These are phyloP conservation scores for Hibiscus syriacus DNA, from an alignment of 345 rosid species.

Conservation along the genomic window DNA sequence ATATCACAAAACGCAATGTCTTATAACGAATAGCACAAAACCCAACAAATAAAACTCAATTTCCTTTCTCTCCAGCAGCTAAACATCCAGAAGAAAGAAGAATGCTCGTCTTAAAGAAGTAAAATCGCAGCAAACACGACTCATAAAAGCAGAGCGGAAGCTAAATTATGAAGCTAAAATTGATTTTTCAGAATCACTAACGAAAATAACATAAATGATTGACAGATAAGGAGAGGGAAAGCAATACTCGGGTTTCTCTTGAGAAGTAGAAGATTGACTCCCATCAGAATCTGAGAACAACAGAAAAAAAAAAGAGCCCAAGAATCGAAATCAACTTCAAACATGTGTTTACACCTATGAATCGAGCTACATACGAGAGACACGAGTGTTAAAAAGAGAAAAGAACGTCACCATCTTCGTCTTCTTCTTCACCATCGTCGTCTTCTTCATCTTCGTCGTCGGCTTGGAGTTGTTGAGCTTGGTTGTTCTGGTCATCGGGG, in stretches of 20 bases:
- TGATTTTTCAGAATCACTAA: not conserved
- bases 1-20: constrained; percentile 12
- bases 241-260: constrained; percentile 61
- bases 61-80: not conserved
- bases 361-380: not conserved
- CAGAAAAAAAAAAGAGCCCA: constrained; percentile 1
- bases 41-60: constrained; percentile 6
- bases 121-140: constrained; percentile 14
- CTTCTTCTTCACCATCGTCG: constrained; percentile 22
- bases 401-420: constrained; percentile 21
- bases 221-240: not conserved
- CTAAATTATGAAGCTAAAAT: constrained; percentile 5
- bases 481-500: constrained; percentile 24
- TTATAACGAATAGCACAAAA: not conserved
- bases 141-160: not conserved
- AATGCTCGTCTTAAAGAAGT: not conserved
- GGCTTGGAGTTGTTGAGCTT: constrained; percentile 12
- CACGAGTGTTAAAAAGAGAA: not conserved
- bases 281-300: constrained; percentile 45
- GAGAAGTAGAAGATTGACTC: constrained; percentile 42
- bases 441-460: constrained; percentile 27
- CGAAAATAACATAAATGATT: not conserved
- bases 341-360: constrained; percentile 17
- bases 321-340: constrained; percentile 14
- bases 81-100: constrained; percentile 13